Evolutionary conservation across 352 stramenopile species (phyloP).

Genomic region (Pythium pyrilobum): DNA sequence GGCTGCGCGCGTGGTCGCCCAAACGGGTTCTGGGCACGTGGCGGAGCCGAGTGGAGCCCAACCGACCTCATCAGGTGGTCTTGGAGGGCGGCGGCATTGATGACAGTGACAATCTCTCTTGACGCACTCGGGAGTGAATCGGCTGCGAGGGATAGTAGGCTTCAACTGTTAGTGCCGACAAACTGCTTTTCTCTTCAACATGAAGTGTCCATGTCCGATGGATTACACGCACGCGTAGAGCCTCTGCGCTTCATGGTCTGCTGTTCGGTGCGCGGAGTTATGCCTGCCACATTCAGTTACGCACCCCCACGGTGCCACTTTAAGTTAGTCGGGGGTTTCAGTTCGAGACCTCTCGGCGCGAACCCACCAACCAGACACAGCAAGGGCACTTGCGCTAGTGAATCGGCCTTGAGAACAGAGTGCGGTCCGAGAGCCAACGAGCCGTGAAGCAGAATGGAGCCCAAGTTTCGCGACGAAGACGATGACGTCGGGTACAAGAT

Average conservation of each 20-base stretch:
- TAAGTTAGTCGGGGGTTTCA: too few relatives aligned
- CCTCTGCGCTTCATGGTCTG: neutral
- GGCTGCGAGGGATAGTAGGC: neutral
- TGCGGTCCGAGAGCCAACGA: too few relatives aligned
- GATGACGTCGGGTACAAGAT: slow-evolving; percentile 64
- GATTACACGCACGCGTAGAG: neutral
- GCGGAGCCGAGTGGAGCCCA: neutral
- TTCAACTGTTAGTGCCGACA: too few relatives aligned
- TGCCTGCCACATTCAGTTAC: too few relatives aligned
- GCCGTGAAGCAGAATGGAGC: too few relatives aligned
- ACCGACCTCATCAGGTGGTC: slow-evolving; percentile 24
- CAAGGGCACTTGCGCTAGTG: too few relatives aligned
- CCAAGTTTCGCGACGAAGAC: slow-evolving; percentile 49
- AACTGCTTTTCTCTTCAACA: too few relatives aligned
- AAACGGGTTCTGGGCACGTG: neutral
- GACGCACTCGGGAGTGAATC: slow-evolving; percentile 5
- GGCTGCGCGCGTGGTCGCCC: neutral
- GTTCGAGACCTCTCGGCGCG: too few relatives aligned
- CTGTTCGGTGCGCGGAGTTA: neutral
- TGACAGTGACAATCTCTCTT: slow-evolving; percentile 42
- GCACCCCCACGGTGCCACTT: too few relatives aligned
- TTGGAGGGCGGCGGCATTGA: slow-evolving; percentile 72
- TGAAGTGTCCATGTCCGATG: neutral
- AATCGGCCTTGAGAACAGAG: too few relatives aligned
- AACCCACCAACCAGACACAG: too few relatives aligned